Conservation (phyloP, 768 basidiomycete species). For the Lentinula edodes region DNA sequence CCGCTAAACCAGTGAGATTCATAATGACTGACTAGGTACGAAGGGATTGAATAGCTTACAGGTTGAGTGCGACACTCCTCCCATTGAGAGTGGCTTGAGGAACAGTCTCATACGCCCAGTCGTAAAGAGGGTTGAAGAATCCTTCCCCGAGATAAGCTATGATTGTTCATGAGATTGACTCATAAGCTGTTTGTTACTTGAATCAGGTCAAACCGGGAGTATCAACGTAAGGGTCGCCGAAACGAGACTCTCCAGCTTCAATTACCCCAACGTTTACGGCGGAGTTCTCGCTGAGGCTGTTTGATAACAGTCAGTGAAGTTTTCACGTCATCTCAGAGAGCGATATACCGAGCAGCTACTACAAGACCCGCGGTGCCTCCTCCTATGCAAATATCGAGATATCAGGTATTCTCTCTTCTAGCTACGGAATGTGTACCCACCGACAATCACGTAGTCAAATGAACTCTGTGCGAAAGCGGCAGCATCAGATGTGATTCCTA, state of each 20-base stretch:
- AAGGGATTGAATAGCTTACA: neutral
- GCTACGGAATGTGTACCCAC: neutral
- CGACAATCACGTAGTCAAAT: neutral
- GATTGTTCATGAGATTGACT: neutral
- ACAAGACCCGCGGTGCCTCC: slow-evolving; percentile 15
- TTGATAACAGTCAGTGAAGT: neutral
- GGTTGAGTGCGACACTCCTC: neutral
- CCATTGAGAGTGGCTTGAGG: slow-evolving; percentile 9
- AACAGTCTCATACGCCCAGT: slow-evolving; percentile 12
- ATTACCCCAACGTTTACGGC: slow-evolving; percentile 14
- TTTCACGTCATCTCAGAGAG: neutral
- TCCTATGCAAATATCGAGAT: neutral
- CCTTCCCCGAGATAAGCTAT: slow-evolving; percentile 10
- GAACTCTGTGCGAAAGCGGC: neutral
- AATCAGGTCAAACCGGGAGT: slow-evolving; percentile 9
- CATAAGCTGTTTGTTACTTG: neutral
- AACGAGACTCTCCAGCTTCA: slow-evolving; percentile 13
- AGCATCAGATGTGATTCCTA: neutral
- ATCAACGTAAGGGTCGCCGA: slow-evolving; percentile 13
- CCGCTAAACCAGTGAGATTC: slow-evolving; percentile 8
- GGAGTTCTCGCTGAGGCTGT: slow-evolving; percentile 5
- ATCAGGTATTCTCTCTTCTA: neutral
- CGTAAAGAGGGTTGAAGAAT: slow-evolving; percentile 12
- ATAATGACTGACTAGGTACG: too few relatives aligned
- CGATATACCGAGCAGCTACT: slow-evolving; percentile 8